Base-by-base conservation (phyloP, 805 yeast genomes). In the Metschnikowia matae region DNA sequence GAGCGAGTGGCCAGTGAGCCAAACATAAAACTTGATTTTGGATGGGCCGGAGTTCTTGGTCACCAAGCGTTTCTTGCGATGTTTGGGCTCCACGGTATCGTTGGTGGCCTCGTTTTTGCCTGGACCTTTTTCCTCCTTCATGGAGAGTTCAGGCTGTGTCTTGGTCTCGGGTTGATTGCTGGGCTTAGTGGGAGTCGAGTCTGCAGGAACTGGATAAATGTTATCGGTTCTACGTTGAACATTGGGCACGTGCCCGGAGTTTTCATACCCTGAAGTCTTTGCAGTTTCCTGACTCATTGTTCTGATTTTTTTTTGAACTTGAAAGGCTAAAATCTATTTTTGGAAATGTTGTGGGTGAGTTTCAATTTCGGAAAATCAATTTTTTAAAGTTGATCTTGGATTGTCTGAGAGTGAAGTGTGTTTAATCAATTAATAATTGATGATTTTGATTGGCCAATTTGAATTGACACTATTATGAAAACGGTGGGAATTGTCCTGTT, bases 1-100 rank as follows among this genome's bases (percentile, higher is more conserved):
- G 1, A 69, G 26, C 0, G 53, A 52, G 63, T 84, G 89, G 14
- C 89, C 88, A 3, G 65, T 75, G 8, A 82, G 54, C 89, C 89
- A 84, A 14, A 71, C 52, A 45, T 69, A 63, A 55, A 76, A 75
- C 59, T 77, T 75, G 44, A 77, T 52, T 20, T 79, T 78, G 46
- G 68, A 66, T 26, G 71, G 50, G 3, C 54, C 62, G 3, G 51
- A 44, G 13, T 58, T 56, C 46, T 65, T 69, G 53, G 63, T 63
- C 7, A 71, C 68, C 44, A 73, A 58, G 50, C 63, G 67, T 53
- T 57, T 60, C 46, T 59, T 64, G 40, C 59, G 59, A 44, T 49
- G 53, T 13, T 51, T 47, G 5, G 51, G 50, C 18, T 48, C 51
- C 20, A 53, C 62, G 4, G 57, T 49, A 4, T 48, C 50, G 40